Evolutionary conservation across 2,329 filamentous ascomycete genomes (phyloP), one percentile per base, ranked within the genome.

Genomic region (Nemania abortiva): DNA sequence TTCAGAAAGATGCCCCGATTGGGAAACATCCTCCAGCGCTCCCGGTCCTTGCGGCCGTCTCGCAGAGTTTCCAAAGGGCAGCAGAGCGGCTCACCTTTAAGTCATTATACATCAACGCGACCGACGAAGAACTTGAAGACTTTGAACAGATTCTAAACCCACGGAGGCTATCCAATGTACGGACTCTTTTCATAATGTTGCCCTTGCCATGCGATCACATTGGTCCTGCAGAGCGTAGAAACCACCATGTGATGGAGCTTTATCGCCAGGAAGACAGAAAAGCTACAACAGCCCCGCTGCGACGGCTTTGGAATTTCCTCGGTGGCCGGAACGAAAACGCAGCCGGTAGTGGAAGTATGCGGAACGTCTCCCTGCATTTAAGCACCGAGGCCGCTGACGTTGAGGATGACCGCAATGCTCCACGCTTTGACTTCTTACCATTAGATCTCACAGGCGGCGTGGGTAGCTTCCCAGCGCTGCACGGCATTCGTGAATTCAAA

Each of bases 11-110:
- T 7, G 29, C 20, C 9, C 31, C 53, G 4, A 7, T 7, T 39
- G 37, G 53, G 53, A 29, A 55, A 3, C 53, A 37, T 18, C 15
- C n/a, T 2, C 1, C 3, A 4, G 27, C 47, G 13, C 55, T 65
- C 13, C 49, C 63, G 1, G 2, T 15, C n/a, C 11, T 65, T 18
- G 55, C 63, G 2, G 49, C 63, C 20, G 55, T 65, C 6, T 65
- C 63, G 5, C 37, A 27, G 1, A 47, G 15, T 6, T 65, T 65
- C 18, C 63, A 65, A 37, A 6, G n/a, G 13, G 63, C 55, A 18
- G 27, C 54, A 31, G 63, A 65, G 22, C 47, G 49, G 27, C 55
- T 18, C 24, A 65, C 55, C 1, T 65, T 65, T 39, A 2, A n/a
- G 2, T 3, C 2, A 1, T 7, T 65, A 2, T 1, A 3, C 9